Conservation (phyloP, 2,329 filamentous ascomycete species). For the Hypomyces perniciosus region DNA sequence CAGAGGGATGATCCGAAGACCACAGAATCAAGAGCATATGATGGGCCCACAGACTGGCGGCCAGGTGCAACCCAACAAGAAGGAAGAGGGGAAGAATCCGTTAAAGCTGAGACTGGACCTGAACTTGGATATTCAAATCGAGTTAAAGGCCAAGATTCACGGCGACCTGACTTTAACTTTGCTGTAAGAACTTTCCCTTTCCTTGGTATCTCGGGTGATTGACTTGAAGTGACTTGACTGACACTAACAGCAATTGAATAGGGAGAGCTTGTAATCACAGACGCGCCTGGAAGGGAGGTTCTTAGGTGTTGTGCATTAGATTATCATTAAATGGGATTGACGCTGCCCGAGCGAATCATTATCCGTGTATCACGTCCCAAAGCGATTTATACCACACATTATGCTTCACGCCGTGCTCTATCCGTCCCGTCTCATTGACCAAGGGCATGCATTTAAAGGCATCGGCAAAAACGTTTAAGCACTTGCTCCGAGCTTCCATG, state of each 20-base stretch:
- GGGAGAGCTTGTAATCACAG: not conserved
- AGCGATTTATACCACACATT: conserved; percentile 15
- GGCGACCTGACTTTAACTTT: conserved; percentile 69
- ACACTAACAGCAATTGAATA: not conserved
- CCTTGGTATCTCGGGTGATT: not conserved
- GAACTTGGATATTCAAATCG: conserved; percentile 73
- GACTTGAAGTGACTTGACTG: not conserved
- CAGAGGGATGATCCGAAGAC: conserved; percentile 20
- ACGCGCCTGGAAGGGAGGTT: not conserved
- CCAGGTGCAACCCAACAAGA: conserved; percentile 16
- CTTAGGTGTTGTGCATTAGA: not conserved
- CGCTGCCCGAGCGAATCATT: conserved; percentile 3
- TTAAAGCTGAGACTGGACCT: conserved; percentile 62
- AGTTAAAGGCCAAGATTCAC: conserved; percentile 72
- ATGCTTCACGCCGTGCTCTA: conserved; percentile 25
- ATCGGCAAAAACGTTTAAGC: conserved; percentile 30
- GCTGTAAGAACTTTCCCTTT: conserved; percentile 44
- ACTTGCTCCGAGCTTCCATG: conserved; percentile 28
- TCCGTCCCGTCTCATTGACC: conserved; percentile 26
- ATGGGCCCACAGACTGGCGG: conserved; percentile 13
- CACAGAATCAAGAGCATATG: conserved; percentile 23
- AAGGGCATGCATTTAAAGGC: conserved; percentile 31
- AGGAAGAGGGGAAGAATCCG: conserved; percentile 46
- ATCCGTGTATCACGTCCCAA: conserved; percentile 12
- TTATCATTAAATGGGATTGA: not conserved